A percentile compares a stretch with the other conserved stretches of the same genome.
Conservation (phyloP, 2,329 filamentous ascomycete species). For the Xylariaceae sp. region DNA sequence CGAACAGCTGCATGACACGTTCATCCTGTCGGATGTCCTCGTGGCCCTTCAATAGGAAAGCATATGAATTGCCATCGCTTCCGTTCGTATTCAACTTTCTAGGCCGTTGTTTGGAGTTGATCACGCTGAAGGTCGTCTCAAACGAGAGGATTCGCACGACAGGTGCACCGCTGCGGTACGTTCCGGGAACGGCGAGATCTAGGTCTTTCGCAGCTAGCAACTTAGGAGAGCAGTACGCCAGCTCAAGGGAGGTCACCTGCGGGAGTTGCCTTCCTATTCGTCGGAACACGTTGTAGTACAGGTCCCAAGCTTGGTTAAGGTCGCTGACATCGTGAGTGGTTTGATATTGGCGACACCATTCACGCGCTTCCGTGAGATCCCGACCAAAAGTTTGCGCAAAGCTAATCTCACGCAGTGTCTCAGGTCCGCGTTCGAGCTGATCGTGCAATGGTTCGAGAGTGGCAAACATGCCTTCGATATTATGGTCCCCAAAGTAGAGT, state of each 20-base stretch:
- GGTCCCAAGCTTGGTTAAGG: conserved; percentile 96
- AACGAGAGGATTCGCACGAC: conserved; percentile 88
- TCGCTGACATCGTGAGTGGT: conserved; percentile 89
- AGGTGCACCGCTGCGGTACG: conserved; percentile 77
- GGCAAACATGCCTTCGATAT: conserved; percentile 96
- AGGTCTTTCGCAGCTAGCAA: conserved; percentile 83
- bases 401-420: conserved; percentile 93
- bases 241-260: conserved; percentile 87
- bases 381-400: conserved; percentile 97
- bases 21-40: conserved; percentile 99
- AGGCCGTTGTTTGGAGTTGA: conserved; percentile 95
- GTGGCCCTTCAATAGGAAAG: conserved; percentile 95
- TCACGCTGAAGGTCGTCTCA: conserved; percentile 85
- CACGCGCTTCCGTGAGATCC: conserved; percentile 89
- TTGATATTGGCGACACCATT: conserved; percentile 94
- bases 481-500: conserved; percentile 95
- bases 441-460: conserved; percentile 89
- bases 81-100: conserved; percentile 86
- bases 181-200: conserved; percentile 93
- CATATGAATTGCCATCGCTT: conserved; percentile 85
- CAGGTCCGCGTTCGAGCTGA: conserved; percentile 85
- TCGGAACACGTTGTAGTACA: conserved; percentile 98
- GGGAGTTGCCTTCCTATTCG: conserved; percentile 92
- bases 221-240: conserved; percentile 96
- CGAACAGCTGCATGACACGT: conserved; percentile 98